These are phyloP conservation scores for Trichoderma sp. DNA, from an alignment of 2,329 filamentous ascomycete genomes.

Conservation along the genomic window DNA sequence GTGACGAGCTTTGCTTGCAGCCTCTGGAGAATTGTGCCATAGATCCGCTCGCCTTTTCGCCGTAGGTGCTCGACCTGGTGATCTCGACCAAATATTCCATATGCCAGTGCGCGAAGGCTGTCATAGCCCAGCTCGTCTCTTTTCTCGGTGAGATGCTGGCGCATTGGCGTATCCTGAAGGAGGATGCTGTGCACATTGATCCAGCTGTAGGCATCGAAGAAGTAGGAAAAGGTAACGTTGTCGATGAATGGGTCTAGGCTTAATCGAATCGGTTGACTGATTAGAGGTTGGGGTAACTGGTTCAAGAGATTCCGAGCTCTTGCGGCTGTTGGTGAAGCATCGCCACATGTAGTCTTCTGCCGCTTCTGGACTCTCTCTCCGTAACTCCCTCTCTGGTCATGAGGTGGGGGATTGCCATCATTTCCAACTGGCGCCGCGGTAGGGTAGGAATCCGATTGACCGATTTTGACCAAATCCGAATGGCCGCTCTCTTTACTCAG, in stretches of 20 bases:
- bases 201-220: constrained; percentile 9
- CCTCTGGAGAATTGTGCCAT: not conserved
- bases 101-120: constrained; percentile 3
- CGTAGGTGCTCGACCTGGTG: not conserved
- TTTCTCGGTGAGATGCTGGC: not conserved
- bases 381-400: not conserved
- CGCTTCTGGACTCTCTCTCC: not conserved
- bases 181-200: constrained; percentile 1
- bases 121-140: not conserved
- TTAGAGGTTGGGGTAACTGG: not conserved
- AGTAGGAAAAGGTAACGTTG: not conserved
- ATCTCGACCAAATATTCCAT: not conserved
- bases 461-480: not conserved
- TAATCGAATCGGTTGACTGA: not conserved
- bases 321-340: not conserved
- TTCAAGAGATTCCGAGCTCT: not conserved
- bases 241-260: not conserved
- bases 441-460: not conserved
- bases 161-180: constrained; percentile 1
- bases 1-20: not conserved
- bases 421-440: not conserved
- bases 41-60: not conserved
- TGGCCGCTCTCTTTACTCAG: not conserved
- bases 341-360: not conserved
- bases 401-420: not conserved